Evolutionary conservation across 2,329 filamentous ascomycete genomes (phyloP).

Genomic region (Pseudopithomyces maydicus): DNA sequence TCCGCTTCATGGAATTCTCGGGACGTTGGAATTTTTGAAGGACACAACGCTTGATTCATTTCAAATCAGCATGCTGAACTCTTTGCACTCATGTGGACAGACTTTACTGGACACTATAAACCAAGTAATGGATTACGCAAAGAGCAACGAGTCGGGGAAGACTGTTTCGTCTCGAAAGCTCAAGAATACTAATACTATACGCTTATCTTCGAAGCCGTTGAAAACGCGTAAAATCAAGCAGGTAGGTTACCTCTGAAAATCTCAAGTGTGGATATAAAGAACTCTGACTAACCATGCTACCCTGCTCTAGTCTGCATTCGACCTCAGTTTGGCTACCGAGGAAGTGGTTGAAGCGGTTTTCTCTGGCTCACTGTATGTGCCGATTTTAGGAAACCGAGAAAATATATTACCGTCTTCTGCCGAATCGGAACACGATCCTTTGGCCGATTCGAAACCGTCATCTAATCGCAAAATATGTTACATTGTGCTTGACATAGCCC

Average conservation of each 20-base stretch:
- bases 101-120: constrained; percentile 51
- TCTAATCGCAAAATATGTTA: constrained; percentile 26
- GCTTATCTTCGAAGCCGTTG: constrained; percentile 33
- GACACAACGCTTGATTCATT: constrained; percentile 26
- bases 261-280: background rate
- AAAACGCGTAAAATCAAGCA: constrained; percentile 25
- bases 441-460: background rate
- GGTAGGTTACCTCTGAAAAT: background rate
- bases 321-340: constrained; percentile 17
- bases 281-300: background rate
- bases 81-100: constrained; percentile 47
- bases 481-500: constrained; percentile 32
- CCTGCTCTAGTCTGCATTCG: background rate
- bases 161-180: constrained; percentile 19
- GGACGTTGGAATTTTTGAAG: constrained; percentile 46
- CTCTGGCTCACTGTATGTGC: constrained; percentile 14
- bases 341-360: constrained; percentile 32
- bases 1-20: constrained; percentile 62
- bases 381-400: constrained; percentile 34
- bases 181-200: constrained; percentile 34
- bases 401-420: background rate
- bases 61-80: constrained; percentile 29
- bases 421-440: background rate
- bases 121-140: constrained; percentile 39
- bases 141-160: constrained; percentile 26